Percentiles rank a stretch among this genome's conserved stretches.
Evolutionary conservation across 257 asterid genomes (phyloP).

Genomic region (Nicotiana tabacum): DNA sequence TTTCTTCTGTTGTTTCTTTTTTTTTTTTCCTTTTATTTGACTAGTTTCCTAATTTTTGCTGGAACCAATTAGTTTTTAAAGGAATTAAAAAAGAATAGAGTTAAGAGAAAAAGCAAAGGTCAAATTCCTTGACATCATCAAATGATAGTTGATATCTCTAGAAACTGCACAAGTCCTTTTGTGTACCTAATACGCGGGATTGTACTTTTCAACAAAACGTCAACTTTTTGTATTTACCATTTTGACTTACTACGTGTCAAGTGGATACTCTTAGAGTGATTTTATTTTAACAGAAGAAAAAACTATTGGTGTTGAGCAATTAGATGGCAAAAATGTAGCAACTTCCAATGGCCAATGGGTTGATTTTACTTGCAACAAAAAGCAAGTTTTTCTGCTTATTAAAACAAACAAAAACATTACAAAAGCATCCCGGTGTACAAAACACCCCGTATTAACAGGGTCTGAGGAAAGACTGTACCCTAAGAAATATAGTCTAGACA

Average conservation of each 20-base stretch:
- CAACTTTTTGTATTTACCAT: constrained; percentile 16
- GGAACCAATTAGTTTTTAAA: neutral
- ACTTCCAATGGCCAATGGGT: neutral
- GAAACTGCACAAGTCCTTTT: neutral
- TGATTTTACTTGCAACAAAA: no score
- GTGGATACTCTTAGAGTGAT: neutral
- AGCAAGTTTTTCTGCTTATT: no score
- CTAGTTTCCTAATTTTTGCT: neutral
- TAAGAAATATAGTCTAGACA: no score
- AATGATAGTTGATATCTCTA: neutral
- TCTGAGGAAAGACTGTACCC: no score
- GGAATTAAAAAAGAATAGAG: constrained; percentile 13
- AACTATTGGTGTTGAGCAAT: neutral
- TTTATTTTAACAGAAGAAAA: neutral
- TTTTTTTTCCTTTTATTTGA: neutral
- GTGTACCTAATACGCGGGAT: constrained; percentile 45
- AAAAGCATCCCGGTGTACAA: no score
- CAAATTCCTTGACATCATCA: constrained; percentile 47
- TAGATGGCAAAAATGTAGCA: neutral
- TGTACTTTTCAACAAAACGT: constrained; percentile 17
- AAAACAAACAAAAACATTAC: no score
- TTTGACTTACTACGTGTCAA: neutral
- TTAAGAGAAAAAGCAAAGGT: constrained; percentile 24
- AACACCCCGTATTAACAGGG: no score
- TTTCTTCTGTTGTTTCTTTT: neutral